Evolutionary conservation across 2,329 filamentous ascomycete species (phyloP), one percentile per base, ranked within the genome.

Genomic region (Celoporthe dispersa): DNA sequence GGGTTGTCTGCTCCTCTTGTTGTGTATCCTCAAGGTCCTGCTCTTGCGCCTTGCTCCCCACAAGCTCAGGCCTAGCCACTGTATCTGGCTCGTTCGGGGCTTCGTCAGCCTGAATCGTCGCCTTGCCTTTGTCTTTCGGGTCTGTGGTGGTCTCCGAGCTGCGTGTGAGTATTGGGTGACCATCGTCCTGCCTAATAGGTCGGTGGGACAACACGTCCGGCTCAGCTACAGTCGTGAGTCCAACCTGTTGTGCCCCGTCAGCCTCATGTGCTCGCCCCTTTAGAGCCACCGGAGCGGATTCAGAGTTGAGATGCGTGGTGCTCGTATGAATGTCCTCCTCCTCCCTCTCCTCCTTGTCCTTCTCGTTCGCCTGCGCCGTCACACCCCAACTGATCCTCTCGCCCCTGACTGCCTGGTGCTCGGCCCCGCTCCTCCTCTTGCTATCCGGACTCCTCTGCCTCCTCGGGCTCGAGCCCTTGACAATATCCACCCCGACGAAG

Each of bases 401-500:
- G 12, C 55, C 64, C 37, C 65, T 66, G 3, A 8, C 55, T 12
- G 19, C 35, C 37, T 63, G 53, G 14, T 35, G 59, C 31, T 64
- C 55, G 3, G 61, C 37, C n/a, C 48, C 66, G 55, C 44, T 60
- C 22, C 28, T 31, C 33, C 28, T 64, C 41, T 31, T 62, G 0
- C 39, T 41, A 16, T 66, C 41, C 22, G 48, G 28, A 39, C 66
- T 68, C 19, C 31, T 63, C 25, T 57, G 53, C 31, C n/a, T 63
- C 37, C 62, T 44, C 7, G 70, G 65, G 25, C 62, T 51, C 11
- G 55, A 25, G 19, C 31, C 44, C 31, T 68, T 64, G 35, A 70
- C 55, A 16, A 64, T 44, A 19, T 66, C 70, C 11, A 37, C 33
- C n/a, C 61, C 53, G 14, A 61, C 62, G 8, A 64, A 66, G 8